phyloP scores from a whole-genome alignment of 1,284 basidiomycete genomes.

The Boletus mariae region DNA sequence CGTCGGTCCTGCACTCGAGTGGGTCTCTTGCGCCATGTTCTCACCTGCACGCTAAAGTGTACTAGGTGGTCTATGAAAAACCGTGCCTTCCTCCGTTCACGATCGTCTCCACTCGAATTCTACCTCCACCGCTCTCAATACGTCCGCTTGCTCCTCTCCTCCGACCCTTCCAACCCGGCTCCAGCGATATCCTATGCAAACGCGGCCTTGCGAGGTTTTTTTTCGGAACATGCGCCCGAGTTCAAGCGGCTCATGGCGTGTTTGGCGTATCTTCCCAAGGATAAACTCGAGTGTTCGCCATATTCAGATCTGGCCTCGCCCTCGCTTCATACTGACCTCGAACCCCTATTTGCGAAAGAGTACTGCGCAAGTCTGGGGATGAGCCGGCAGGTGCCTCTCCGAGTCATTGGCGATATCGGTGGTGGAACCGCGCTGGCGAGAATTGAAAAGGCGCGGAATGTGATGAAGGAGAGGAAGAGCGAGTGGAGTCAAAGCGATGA shows the following conservation, averaged over 20 bases:
- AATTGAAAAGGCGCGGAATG: constrained; percentile 89
- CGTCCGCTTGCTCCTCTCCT: constrained; percentile 64
- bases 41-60: constrained; percentile 2
- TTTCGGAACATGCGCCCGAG: constrained; percentile 58
- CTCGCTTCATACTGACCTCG: constrained; percentile 69
- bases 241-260: constrained; percentile 78
- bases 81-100: constrained; percentile 58
- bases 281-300: constrained; percentile 61
- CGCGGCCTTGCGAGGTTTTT: constrained; percentile 64
- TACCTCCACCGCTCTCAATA: constrained; percentile 85
- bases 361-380: constrained; percentile 86
- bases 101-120: constrained; percentile 80
- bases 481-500: constrained; percentile 91
- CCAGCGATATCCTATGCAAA: constrained; percentile 77
- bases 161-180: constrained; percentile 48
- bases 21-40: constrained; percentile 29
- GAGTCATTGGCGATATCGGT: constrained; percentile 87
- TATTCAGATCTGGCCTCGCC: constrained; percentile 73
- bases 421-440: constrained; percentile 83
- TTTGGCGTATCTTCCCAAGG: constrained; percentile 65
- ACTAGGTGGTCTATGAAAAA: constrained; percentile 75
- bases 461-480: constrained; percentile 89
- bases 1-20: constrained; percentile 73
- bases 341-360: constrained; percentile 82
- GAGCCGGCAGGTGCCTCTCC: constrained; percentile 83